These are phyloP conservation scores for Amanita muscaria DNA, from an alignment of 768 basidiomycete species.

Conservation along the genomic window DNA sequence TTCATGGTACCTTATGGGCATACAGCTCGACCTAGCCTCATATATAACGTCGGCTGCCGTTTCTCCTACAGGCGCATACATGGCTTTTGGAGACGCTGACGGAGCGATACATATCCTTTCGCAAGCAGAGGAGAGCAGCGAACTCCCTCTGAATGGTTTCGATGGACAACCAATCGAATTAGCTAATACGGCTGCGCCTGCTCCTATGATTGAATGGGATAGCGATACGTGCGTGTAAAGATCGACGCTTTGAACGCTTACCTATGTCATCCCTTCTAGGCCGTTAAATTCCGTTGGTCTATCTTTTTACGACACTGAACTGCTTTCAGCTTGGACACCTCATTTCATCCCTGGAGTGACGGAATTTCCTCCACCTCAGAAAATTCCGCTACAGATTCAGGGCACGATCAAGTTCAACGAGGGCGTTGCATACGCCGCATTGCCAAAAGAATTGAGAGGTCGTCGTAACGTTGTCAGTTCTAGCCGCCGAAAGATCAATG, in stretches of 20 bases:
- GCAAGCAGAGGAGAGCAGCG: constrained; percentile 54
- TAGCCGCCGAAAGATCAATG: constrained; percentile 44
- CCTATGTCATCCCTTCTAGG: constrained; percentile 27
- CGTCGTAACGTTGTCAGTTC: constrained; percentile 67
- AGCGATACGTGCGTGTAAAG: constrained; percentile 57
- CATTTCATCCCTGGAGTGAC: constrained; percentile 30
- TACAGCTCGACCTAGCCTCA: constrained; percentile 60
- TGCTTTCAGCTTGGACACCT: constrained; percentile 68
- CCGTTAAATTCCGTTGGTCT: constrained; percentile 86
- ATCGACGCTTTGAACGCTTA: not conserved
- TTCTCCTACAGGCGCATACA: constrained; percentile 81
- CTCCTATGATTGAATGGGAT: constrained; percentile 73
- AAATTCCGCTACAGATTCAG: constrained; percentile 74
- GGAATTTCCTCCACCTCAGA: constrained; percentile 58
- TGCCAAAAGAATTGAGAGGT: constrained; percentile 81
- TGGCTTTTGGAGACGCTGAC: constrained; percentile 87
- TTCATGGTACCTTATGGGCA: not conserved
- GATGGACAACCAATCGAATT: constrained; percentile 81
- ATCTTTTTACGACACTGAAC: constrained; percentile 66
- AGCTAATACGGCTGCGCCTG: constrained; percentile 63
- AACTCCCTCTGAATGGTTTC: constrained; percentile 79
- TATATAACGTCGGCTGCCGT: constrained; percentile 75
- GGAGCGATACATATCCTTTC: constrained; percentile 78
- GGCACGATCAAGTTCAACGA: constrained; percentile 79
- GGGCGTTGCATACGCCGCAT: constrained; percentile 79